Percentiles rank a stretch among this genome's conserved stretches.
These are phyloP conservation scores for Naegleria lovaniensis DNA, from an alignment of 208 protist species.

Conservation along the genomic window DNA sequence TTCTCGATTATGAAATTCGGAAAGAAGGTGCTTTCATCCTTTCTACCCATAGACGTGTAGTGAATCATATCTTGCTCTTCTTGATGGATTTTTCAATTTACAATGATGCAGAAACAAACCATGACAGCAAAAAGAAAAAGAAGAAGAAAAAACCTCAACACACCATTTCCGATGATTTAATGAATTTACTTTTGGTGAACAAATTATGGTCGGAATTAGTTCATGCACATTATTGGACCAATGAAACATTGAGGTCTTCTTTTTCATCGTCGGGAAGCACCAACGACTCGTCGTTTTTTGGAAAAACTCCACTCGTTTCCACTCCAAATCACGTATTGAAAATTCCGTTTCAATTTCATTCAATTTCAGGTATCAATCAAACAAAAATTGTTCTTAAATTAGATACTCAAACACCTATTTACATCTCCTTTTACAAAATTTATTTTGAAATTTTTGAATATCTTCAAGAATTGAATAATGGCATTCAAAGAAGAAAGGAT, in stretches of 20 bases:
- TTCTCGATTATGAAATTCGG: not conserved
- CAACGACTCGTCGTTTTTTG: not conserved
- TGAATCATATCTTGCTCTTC: not conserved
- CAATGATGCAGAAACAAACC: not conserved
- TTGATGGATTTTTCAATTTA: not conserved
- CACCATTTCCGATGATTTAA: not conserved
- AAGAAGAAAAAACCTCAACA: not conserved
- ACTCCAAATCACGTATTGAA: not conserved
- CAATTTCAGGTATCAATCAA: not conserved
- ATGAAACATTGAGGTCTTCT: not conserved
- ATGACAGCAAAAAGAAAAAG: not conserved
- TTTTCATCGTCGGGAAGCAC: not conserved
- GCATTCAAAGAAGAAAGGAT: not conserved
- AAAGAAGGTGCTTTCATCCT: not conserved
- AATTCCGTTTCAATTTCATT: not conserved
- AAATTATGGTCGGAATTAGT: not conserved
- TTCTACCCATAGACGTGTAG: not conserved
- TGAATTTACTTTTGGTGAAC: not conserved
- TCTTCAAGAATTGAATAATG: not conserved
- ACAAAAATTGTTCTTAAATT: constrained; percentile 1
- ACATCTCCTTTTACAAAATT: not conserved
- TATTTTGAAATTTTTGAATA: not conserved
- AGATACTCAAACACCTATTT: not conserved
- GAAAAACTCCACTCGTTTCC: not conserved
- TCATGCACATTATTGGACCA: not conserved